Evolutionary conservation across 495 filamentous ascomycete species (phyloP), one percentile per base, ranked within the genome.

Genomic region (Trichocladium uniseriatum): DNA sequence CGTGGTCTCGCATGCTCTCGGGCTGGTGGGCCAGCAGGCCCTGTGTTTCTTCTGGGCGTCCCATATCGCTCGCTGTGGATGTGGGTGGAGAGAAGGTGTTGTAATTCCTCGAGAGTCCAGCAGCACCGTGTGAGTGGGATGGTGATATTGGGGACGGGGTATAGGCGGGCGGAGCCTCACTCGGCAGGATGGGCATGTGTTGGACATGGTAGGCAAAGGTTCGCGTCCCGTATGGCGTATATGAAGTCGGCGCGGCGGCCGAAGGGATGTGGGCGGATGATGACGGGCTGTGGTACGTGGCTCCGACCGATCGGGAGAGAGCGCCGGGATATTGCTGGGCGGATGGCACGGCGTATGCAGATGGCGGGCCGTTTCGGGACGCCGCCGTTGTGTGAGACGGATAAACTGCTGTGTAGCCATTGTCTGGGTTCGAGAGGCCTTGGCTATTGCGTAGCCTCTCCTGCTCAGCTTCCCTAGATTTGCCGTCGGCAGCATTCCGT

Each of bases 131-230:
- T 10, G 51, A 27, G 22, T 43, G 43, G 14, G 55, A 36, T 2
- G 65, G 59, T 7, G 65, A 55, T 2, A 55, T 59, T 14, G 69
- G 63, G 5, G 64, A 69, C 5, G 69, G 68, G 3, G 68, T 68
- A 49, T 73, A 75, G 0, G 70, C 70, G 1, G 72, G 72, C 15
- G 70, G 72, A 5, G 69, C 69, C 24, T 75, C 69, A 13, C 60
- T 58, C 41, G 66, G 69, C 48, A 66, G 31, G 28, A 63, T 58
- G 32, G 56, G 48, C 2, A 58, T 55, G 31, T 55, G 38, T 6
- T 57, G 43, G 37, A 24, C 38, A 21, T 51, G 45, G 41, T 55
- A 52, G 19, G 38, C 45, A 39, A 45, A 34, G 15, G 24, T 32
- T 2, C 24, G 54, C 16, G 53, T 45, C 7, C 44, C 15, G 39